Conservation (phyloP, 176 grass and related monocot genomes). For the Alloteropsis semialata region DNA sequence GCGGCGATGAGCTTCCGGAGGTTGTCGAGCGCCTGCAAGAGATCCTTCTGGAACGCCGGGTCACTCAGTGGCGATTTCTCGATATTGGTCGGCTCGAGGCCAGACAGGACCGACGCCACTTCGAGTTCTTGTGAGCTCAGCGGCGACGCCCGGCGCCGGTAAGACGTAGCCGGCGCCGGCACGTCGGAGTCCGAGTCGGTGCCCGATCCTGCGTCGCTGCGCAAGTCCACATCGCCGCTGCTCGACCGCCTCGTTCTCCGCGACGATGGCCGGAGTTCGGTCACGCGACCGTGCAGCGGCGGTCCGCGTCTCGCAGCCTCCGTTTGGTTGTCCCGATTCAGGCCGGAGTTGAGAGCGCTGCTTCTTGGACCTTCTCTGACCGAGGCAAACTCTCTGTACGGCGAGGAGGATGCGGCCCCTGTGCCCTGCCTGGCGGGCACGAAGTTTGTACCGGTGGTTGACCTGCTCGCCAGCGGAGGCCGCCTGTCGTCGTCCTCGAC, state of each 20-base stretch:
- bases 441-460: background rate
- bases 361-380: conserved; percentile 18
- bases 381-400: conserved; percentile 20
- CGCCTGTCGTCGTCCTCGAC: background rate
- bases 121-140: conserved; percentile 42
- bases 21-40: conserved; percentile 51
- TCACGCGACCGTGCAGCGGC: conserved; percentile 23
- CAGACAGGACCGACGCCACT: background rate
- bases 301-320: background rate
- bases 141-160: conserved; percentile 26
- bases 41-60: conserved; percentile 40
- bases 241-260: conserved; percentile 34
- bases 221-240: conserved; percentile 2
- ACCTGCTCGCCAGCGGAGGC: background rate
- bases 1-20: conserved; percentile 49
- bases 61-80: conserved; percentile 33
- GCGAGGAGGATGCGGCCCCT: background rate
- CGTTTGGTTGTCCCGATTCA: background rate
- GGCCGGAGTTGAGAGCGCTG: background rate
- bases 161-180: background rate
- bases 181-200: conserved; percentile 15
- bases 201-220: background rate
- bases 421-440: background rate
- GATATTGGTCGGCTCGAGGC: background rate
- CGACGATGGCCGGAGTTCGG: conserved; percentile 43